Conservation (phyloP, 129 eudicot genomes). For the Chrysanthemum lavandulifolium region DNA sequence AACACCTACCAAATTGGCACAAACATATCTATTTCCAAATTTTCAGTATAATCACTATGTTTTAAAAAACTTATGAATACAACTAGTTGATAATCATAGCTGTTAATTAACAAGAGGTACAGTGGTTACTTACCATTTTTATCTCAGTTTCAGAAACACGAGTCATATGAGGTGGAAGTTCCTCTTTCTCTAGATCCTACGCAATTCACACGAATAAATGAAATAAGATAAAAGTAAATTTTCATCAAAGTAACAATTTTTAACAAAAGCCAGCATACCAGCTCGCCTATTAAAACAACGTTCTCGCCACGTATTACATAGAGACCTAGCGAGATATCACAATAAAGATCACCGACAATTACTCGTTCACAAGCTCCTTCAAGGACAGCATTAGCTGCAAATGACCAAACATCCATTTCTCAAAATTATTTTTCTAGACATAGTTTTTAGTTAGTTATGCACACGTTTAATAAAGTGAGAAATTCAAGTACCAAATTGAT, state of each 20-base stretch:
- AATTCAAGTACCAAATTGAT: conserved; percentile 44
- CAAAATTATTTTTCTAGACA: conserved; percentile 4
- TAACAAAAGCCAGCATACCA: conserved; percentile 23
- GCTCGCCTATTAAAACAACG: conserved; percentile 38
- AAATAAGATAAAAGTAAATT: not conserved
- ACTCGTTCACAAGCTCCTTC: conserved; percentile 46
- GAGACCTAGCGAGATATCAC: conserved; percentile 39
- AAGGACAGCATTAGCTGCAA: conserved; percentile 40
- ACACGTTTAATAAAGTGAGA: not conserved
- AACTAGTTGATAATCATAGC: too few relatives aligned
- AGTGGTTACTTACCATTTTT: conserved; percentile 26
- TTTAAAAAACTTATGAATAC: too few relatives aligned
- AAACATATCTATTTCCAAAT: too few relatives aligned
- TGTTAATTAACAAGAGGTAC: too few relatives aligned
- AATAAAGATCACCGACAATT: conserved; percentile 36
- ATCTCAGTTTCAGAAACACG: conserved; percentile 41
- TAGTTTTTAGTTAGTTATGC: not conserved
- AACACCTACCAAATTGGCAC: too few relatives aligned
- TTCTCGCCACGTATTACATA: conserved; percentile 43
- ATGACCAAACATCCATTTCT: conserved; percentile 7
- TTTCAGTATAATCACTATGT: too few relatives aligned
- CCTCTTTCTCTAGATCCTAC: conserved; percentile 2
- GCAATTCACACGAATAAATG: not conserved
- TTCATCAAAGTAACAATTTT: not conserved
- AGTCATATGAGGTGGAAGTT: conserved; percentile 25